Evolutionary conservation across 2,329 filamentous ascomycete genomes (phyloP), one percentile per base, ranked within the genome.

Genomic region (Beauveria medogensis): DNA sequence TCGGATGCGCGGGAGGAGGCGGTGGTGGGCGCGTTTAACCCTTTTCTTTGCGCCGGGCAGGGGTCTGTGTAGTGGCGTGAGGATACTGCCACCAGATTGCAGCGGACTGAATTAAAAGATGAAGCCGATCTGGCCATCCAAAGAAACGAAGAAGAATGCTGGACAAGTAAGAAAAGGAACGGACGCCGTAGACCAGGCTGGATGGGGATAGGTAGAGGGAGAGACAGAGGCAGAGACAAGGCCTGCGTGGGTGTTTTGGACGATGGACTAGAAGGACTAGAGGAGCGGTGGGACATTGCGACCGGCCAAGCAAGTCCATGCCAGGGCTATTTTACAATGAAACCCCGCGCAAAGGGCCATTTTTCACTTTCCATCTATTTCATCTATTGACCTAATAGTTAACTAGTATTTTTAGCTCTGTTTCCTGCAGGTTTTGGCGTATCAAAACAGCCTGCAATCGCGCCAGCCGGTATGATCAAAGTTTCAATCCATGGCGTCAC

Each of bases 11-110:
- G 46, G 28, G 7, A 20, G 44, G 22, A 16, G 24, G 41, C 16
- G 28, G 28, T 48, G 28, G 55, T 47, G 28, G 40, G 55, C 55
- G 54, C 54, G 43, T 57, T 44, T 26, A 58, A 18, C 46, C 46
- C 34, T 37, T 51, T 51, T 43, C 48, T 56, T 34, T 51, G 46
- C 34, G 55, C 34, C 55, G 1, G 55, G 46, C 55, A 58, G 55
- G 55, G 55, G 55, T 57, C 4, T 26, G 50, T 37, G 7, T n/a
- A 6, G 43, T 56, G 26, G 54, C 20, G 34, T 20, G 46, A 51
- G 55, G 34, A 30, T 20, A 34, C 20, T 14, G 34, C 24, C 46
- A 51, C 47, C 55, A 1, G 18, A 43, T 18, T 18, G 46, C 30
- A 34, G 20, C 12, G 52, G 28, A 37, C 34, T 26, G 12, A 24